These are phyloP conservation scores for Aspergillus piperis DNA, from an alignment of 2,329 filamentous ascomycete genomes.

Conservation along the genomic window DNA sequence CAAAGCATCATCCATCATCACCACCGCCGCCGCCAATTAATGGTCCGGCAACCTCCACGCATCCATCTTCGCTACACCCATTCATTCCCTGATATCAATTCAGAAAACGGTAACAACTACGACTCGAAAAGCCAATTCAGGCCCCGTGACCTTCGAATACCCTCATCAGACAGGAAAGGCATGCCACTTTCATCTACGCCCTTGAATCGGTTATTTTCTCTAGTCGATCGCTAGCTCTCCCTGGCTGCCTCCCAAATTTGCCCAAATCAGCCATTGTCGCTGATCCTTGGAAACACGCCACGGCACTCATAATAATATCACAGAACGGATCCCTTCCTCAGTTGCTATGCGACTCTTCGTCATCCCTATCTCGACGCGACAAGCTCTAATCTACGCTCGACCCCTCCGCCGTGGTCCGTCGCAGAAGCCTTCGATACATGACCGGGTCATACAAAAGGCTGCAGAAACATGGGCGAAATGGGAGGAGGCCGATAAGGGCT, in stretches of 20 bases:
- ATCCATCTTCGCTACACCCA: background rate
- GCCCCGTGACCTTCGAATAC: background rate
- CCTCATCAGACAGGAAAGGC: conserved; percentile 16
- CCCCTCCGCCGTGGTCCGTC: conserved; percentile 62
- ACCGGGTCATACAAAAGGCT: conserved; percentile 70
- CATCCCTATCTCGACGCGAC: conserved; percentile 85
- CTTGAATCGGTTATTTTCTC: conserved; percentile 20
- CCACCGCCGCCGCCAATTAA: background rate
- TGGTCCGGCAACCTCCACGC: background rate
- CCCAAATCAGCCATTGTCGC: conserved; percentile 12
- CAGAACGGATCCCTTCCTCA: conserved; percentile 2
- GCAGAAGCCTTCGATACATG: conserved; percentile 60
- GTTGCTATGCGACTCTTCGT: conserved; percentile 84
- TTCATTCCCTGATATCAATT: background rate
- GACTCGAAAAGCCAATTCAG: background rate
- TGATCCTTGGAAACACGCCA: background rate
- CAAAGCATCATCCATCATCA: background rate
- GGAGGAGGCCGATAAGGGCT: conserved; percentile 81
- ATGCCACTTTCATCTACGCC: conserved; percentile 24
- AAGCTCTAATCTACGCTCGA: conserved; percentile 90
- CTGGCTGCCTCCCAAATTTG: conserved; percentile 10
- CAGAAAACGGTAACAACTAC: background rate
- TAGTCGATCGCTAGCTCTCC: conserved; percentile 24
- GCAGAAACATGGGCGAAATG: conserved; percentile 78
- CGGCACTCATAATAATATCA: background rate